Base-by-base conservation (phyloP, 768 basidiomycete genomes). In the Agrocybe pediades region DNA sequence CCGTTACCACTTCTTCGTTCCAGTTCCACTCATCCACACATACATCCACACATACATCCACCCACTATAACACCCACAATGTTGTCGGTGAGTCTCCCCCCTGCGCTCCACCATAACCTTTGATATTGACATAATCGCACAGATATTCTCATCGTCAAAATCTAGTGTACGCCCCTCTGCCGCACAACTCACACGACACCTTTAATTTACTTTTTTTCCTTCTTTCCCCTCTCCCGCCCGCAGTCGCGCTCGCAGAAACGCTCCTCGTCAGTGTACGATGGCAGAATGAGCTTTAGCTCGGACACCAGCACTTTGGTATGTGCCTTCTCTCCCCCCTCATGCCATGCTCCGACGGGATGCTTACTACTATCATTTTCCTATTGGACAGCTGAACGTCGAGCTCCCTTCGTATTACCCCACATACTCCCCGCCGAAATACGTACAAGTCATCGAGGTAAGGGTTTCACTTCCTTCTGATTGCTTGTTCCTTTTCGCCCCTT, bases 221-320 rank as follows among this genome's bases (percentile, higher is more conserved):
- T n/a, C n/a, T n/a, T n/a, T n/a, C n/a, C n/a, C n/a, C n/a, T n/a
- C n/a, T n/a, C n/a, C n/a, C n/a, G n/a, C 42, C 36, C 41, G 30
- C 51, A 57, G 56, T 56, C 54, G 50, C 57, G 53, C 46, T 56
- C 60, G 43, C 52, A 49, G 41, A 57, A 53, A 48, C 51, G 21
- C 43, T 24, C 58, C 8, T 45, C 65, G 46, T 59, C 67, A 30
- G 43, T 67, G 53, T 51, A 63, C 57, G 60, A 65, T 61, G 51
- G 68, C 44, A 41, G 69, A 25, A 58, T 59, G 58, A 66, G 65
- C 56, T 62, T 62, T 50, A 58, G 56, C 56, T 63, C 64, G 26
- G 61, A 62, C 40, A 56, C 54, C 27, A 64, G 65, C 54, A 66
- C 65, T 41, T 46, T 66, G 50, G 65, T 66, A 46, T 9, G 61